Evolutionary conservation across 148 eudicot species (phyloP), one percentile per base, ranked within the genome.

Genomic region (Camellia granthamiana): DNA sequence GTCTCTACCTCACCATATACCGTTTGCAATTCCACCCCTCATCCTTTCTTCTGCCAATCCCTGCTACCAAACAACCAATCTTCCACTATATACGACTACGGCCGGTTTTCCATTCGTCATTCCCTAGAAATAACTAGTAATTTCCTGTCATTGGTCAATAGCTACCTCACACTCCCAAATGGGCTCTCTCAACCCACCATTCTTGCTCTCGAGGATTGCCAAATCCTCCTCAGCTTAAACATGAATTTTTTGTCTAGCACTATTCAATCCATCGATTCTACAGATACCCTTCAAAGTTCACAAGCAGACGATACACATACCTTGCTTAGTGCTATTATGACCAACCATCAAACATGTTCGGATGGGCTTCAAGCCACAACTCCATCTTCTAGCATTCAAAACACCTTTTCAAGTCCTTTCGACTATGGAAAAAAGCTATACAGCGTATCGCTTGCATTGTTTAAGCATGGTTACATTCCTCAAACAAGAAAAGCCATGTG

Each of bases 371-470:
- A 42, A 43, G 47, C 51, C 19, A 68, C 72, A 19, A 47, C 72
- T 68, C 7, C 51, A 47, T 47, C 72, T 15, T 68, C 49, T 47
- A 68, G 72, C n/a, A 1, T 16, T 18, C 42, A 47, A 13, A 42
- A 68, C 6, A n/a, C 49, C 49, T 14, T 70, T 70, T 23, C 56
- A 60, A 67, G 58, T 4, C 49, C 74, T 47, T 78, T 79, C 23
- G 60, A 74, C 59, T 56, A 83, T 74, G 69, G 77, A 56, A 72
- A 47, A 16, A 58, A 63, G 81, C 56, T 71, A 18, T 58, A 76
- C 14, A 79, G 87, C 21, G 79, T 82, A 7, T 79, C 87, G 1
- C 72, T 82, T 6, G 78, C 87, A 6, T 72, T 85, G 38, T 71
- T 82, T 43, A 81, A 43, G 67, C 66, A 60, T 30, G 69, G 78